A percentile compares a stretch with the other conserved stretches of the same genome.
Evolutionary conservation across 2,329 filamentous ascomycete species (phyloP).

Genomic region (Sporothrix protearum): DNA sequence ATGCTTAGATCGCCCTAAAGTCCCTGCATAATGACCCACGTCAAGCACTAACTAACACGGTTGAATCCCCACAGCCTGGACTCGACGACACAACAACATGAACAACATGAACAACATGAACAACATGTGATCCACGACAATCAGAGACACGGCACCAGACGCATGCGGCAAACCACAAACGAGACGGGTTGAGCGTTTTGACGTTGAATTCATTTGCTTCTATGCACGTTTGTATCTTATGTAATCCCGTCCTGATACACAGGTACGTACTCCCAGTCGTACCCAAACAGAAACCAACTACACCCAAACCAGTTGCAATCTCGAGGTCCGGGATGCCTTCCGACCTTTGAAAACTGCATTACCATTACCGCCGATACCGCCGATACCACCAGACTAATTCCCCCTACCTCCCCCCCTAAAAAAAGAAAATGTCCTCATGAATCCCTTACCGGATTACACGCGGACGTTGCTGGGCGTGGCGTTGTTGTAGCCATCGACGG

Average conservation of each 20-base stretch:
- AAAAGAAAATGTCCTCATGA: too few species aligned
- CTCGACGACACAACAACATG: too few species aligned
- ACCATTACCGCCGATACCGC: background rate
- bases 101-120: too few species aligned
- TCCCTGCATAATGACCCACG: background rate
- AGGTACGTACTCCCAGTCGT: background rate
- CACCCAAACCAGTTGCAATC: background rate
- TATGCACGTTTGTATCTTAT: background rate
- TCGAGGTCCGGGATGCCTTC: background rate
- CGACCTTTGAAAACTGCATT: slow-evolving; percentile 39
- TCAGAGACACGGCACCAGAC: background rate
- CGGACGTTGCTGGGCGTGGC: background rate
- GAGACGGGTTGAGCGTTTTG: background rate
- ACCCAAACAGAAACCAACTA: background rate
- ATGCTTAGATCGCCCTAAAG: background rate
- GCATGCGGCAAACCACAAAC: background rate
- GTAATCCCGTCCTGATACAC: background rate
- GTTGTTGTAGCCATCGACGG: background rate
- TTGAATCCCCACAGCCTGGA: too few species aligned
- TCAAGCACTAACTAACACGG: too few species aligned
- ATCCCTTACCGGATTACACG: background rate
- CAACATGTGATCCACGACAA: background rate
- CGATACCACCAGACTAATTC: background rate
- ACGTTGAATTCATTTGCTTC: background rate
- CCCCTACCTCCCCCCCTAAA: too few species aligned